Base-by-base conservation (phyloP, 257 asterid genomes). In the Solanum clarkiae region DNA sequence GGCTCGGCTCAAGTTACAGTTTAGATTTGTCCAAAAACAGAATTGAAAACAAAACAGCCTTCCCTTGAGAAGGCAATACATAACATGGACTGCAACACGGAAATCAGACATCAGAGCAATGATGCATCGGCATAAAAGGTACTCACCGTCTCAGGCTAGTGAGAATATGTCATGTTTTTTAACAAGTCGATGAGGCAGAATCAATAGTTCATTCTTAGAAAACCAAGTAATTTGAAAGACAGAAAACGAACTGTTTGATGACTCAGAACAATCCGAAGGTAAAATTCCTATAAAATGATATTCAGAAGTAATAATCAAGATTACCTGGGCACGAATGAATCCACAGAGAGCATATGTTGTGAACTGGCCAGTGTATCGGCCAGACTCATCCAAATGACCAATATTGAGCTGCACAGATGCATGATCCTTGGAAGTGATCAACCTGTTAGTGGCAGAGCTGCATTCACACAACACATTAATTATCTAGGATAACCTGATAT, bases 391-490 rank as follows among this genome's bases (percentile, higher is more conserved):
- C 91, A 95, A 65, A 88, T 95, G 98, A 2, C 97, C 97, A 18
- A 95, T 29, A 63, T 95, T 95, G 84, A 94, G 87, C 92, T 95
- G 98, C 42, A 95, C 97, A 6, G 98, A 94, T 0, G 96, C 98
- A 24, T 95, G 98, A 86, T 95, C 98, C 95, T 94, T 95, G 15
- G 98, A 95, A 11, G 98, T 95, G 80, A 95, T 93, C 91, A 95
- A 84, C 91, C 98, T 91, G 84, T 94, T 95, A 8, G 98, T 95
- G 20, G 98, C 96, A 1, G 98, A 95, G 88, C 96, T 95, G 93
- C 88, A 91, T 75, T 17, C n/a, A 86, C 18, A 72, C 9, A 63
- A 5, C 32, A 3, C 24, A 59, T 59, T 26, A 51, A 12, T 10
- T 8, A 70, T 51, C 16, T 77, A 77, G 17, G 5, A 18, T 20